phyloP scores from a whole-genome alignment of 2,329 filamentous ascomycete species.

The Torrubiella hemipterigena region DNA sequence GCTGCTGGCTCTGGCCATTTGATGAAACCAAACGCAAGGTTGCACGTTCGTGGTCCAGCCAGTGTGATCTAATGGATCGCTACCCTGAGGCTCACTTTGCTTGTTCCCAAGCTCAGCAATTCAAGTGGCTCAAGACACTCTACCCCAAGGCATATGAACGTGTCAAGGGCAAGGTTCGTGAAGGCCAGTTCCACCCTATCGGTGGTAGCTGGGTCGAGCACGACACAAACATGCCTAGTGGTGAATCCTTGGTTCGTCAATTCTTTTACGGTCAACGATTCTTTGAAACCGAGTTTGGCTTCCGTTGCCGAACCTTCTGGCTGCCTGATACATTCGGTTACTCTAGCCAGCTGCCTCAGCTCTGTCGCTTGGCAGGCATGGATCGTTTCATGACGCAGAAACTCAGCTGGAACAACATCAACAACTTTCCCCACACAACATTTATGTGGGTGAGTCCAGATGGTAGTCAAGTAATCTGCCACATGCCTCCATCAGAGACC shows the following conservation, averaged over 20 bases:
- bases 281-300: constrained; percentile 86
- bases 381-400: constrained; percentile 95
- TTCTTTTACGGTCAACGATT: constrained; percentile 93
- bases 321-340: constrained; percentile 97
- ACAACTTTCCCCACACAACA: constrained; percentile 95
- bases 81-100: constrained; percentile 91
- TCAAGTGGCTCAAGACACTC: constrained; percentile 86
- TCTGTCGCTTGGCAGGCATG: constrained; percentile 93
- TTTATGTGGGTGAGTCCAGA: constrained; percentile 98
- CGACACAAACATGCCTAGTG: constrained; percentile 93
- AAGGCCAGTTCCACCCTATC: constrained; percentile 86
- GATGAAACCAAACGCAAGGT: constrained; percentile 97
- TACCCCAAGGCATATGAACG: constrained; percentile 85
- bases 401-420: constrained; percentile 99
- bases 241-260: constrained; percentile 85
- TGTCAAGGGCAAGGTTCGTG: constrained; percentile 81
- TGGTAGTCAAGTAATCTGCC: constrained; percentile 91
- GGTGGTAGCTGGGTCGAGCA: constrained; percentile 98
- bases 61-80: constrained; percentile 87
- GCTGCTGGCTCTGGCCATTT: constrained; percentile 97
- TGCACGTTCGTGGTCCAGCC: constrained; percentile 89
- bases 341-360: constrained; percentile 83
- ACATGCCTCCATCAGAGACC: constrained; percentile 93
- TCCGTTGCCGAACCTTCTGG: constrained; percentile 88
- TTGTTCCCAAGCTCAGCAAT: constrained; percentile 91